A percentile compares a stretch with the other conserved stretches of the same genome.
Evolutionary conservation across 1,139 yeast genomes (phyloP).

Genomic region (Yamadazyma taylorii): DNA sequence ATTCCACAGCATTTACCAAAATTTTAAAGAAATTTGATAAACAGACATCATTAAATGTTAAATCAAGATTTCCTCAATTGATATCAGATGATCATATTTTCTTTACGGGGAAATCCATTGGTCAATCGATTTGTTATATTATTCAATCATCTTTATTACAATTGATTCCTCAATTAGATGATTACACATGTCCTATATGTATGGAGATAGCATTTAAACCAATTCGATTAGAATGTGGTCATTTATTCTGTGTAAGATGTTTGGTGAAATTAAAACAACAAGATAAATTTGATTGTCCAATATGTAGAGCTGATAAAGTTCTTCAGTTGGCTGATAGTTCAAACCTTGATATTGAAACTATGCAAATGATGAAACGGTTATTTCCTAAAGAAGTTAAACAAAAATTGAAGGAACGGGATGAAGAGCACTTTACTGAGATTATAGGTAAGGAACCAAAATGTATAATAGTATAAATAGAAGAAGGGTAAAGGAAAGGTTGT

Average conservation of each 20-base stretch:
- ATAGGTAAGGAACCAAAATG: conserved; percentile 27
- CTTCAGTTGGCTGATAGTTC: conserved; percentile 57
- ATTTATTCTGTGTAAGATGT: conserved; percentile 71
- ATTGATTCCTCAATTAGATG: conserved; percentile 70
- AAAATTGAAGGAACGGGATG: conserved; percentile 59
- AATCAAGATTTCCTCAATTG: conserved; percentile 46
- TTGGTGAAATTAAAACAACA: conserved; percentile 64
- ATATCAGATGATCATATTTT: conserved; percentile 47
- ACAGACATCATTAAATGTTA: conserved; percentile 59
- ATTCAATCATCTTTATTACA: conserved; percentile 56
- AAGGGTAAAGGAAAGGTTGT: not conserved
- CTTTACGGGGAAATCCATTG: conserved; percentile 49
- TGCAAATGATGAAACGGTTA: conserved; percentile 53
- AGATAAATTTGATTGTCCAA: conserved; percentile 60
- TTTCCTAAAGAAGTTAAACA: conserved; percentile 69
- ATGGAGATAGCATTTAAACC: conserved; percentile 71
- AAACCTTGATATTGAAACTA: conserved; percentile 56
- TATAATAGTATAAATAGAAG: conserved; percentile 17
- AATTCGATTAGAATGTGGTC: conserved; percentile 60
- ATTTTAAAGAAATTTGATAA: conserved; percentile 75
- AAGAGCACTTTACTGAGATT: conserved; percentile 46
- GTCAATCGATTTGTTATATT: conserved; percentile 54
- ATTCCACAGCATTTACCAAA: conserved; percentile 62
- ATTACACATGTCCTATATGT: conserved; percentile 73
- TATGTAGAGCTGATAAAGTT: conserved; percentile 56